Conservation (phyloP, 116 monocot genomes). For the Papilionanthe hybrid region DNA sequence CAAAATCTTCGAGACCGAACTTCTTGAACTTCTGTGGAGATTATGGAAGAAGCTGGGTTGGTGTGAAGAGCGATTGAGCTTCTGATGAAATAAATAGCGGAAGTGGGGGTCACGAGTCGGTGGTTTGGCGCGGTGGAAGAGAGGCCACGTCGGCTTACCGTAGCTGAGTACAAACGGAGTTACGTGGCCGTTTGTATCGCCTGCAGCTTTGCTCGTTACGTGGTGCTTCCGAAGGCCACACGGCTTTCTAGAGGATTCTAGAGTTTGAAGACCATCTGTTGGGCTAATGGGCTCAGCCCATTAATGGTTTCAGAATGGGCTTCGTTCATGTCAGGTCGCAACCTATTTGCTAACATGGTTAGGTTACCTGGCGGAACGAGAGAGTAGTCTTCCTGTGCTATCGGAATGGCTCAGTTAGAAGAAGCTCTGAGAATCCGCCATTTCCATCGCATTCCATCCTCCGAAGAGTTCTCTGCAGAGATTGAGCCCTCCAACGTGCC, state of each 20-base stretch:
- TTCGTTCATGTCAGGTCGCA: no score
- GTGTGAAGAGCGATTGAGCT: no score
- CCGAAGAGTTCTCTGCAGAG: constrained; percentile 34
- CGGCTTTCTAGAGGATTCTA: not conserved
- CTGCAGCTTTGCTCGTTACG: not conserved
- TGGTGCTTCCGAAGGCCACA: not conserved
- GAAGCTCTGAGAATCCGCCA: constrained; percentile 23
- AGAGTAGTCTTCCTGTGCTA: not conserved
- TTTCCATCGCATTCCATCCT: constrained; percentile 23
- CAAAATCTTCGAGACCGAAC: not conserved
- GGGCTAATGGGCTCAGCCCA: no score
- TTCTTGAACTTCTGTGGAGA: not conserved
- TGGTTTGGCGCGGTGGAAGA: not conserved
- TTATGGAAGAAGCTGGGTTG: not conserved
- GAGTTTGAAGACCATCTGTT: no score
- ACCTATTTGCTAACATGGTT: no score
- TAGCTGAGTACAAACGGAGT: not conserved
- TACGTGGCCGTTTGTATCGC: not conserved
- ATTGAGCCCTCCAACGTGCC: constrained; percentile 58
- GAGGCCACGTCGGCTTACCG: not conserved
- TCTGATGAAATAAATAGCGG: not conserved
- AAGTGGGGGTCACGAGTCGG: not conserved
- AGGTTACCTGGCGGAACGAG: no score
- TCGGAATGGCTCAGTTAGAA: constrained; percentile 12
- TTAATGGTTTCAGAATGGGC: no score